Conservation (phyloP, 1,139 yeast species). For the Hyphopichia buzzinii region DNA sequence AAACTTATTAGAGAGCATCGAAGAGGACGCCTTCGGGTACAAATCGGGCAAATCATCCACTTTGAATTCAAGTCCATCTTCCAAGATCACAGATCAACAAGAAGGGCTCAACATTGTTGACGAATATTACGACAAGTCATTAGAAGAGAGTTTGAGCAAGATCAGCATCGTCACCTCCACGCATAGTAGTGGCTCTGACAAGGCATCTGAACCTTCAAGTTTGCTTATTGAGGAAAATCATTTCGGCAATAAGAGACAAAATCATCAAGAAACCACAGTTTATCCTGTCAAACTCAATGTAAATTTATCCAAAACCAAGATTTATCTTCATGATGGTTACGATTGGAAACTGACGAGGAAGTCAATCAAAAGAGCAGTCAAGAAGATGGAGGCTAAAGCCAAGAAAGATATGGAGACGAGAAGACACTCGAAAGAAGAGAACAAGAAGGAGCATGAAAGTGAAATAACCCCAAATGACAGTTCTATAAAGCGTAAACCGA, state of each 20-base stretch:
- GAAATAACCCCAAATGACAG: slow-evolving; percentile 1
- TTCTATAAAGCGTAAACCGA: slow-evolving; percentile 4
- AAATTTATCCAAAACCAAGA: slow-evolving; percentile 36
- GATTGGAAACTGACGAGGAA: slow-evolving; percentile 85
- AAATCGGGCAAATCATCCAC: background rate
- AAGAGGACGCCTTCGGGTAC: slow-evolving; percentile 27
- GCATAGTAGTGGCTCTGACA: slow-evolving; percentile 1
- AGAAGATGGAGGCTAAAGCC: slow-evolving; percentile 54
- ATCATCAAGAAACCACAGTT: slow-evolving; percentile 9
- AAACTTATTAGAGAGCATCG: slow-evolving; percentile 50
- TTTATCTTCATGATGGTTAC: slow-evolving; percentile 83
- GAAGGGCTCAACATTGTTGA: slow-evolving; percentile 18
- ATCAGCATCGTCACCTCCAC: background rate
- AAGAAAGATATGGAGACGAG: slow-evolving; percentile 14
- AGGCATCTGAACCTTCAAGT: slow-evolving; percentile 1
- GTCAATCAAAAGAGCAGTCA: slow-evolving; percentile 62
- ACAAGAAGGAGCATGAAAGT: background rate
- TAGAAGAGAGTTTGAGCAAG: slow-evolving; percentile 1
- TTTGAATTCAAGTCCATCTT: background rate
- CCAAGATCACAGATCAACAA: background rate
- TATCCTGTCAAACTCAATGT: slow-evolving; percentile 32
- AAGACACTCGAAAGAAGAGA: slow-evolving; percentile 8
- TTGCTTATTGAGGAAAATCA: slow-evolving; percentile 44
- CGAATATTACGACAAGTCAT: slow-evolving; percentile 17
- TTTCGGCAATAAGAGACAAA: slow-evolving; percentile 25